Evolutionary conservation across 1,139 yeast genomes (phyloP).

Genomic region (Taphrina betulina): DNA sequence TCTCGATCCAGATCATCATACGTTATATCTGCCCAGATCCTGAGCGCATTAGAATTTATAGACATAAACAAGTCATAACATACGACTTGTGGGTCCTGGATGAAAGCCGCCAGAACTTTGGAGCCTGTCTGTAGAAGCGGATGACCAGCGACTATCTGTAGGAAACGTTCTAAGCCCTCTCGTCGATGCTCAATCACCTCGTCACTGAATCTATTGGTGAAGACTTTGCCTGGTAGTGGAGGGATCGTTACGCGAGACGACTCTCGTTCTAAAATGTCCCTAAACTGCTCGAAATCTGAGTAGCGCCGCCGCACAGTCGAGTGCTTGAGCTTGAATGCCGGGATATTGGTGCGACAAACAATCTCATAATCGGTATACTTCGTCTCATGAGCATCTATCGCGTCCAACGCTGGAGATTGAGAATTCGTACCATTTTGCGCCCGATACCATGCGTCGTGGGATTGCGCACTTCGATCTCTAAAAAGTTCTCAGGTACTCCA

Average conservation of each 20-base stretch:
- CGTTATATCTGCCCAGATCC: constrained; percentile 21
- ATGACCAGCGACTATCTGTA: constrained; percentile 83
- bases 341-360: constrained; percentile 66
- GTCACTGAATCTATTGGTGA: constrained; percentile 72
- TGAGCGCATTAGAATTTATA: too few species aligned
- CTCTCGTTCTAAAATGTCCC: constrained; percentile 72
- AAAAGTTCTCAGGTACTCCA: constrained; percentile 91
- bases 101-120: constrained; percentile 74
- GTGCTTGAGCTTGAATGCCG: constrained; percentile 68
- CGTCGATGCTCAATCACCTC: constrained; percentile 81
- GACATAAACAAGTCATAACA: neutral
- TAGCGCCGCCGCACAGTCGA: constrained; percentile 80
- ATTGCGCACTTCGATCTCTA: constrained; percentile 81
- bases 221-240: constrained; percentile 79
- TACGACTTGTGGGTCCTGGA: constrained; percentile 83
- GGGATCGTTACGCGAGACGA: constrained; percentile 79
- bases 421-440: constrained; percentile 45
- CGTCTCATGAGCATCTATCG: too few species aligned
- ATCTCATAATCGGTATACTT: constrained; percentile 91
- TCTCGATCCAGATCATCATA: too few species aligned
- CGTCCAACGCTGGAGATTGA: too few species aligned
- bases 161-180: constrained; percentile 76
- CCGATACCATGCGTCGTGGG: constrained; percentile 79
- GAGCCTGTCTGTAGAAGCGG: constrained; percentile 90
- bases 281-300: constrained; percentile 82